Evolutionary conservation across 805 yeast genomes (phyloP), one percentile per base, ranked within the genome.

Genomic region (Candida ascalaphidarum): DNA sequence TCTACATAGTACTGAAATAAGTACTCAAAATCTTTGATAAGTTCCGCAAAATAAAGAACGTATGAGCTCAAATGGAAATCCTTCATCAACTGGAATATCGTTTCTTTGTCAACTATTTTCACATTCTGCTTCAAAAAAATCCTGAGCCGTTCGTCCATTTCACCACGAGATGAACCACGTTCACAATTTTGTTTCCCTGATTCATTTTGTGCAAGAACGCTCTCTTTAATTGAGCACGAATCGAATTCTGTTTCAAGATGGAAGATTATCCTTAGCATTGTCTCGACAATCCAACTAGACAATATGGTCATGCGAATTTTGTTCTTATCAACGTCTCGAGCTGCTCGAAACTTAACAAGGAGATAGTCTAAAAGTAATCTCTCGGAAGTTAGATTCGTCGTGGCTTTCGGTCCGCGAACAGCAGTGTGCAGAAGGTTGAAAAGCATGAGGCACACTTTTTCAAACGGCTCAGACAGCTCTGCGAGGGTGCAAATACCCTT

Each of bases 1-100:
- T 76, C 71, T 9, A 88, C 65, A 70, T 86, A 74, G 50, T 79
- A 75, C 5, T 74, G 61, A 17, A 88, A 49, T 2, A 85, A 79
- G 50, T 69, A 81, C 25, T 72, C 74, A 45, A 67, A 73, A 48
- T 92, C 95, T 25, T 71, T 63, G 6, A 80, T 66, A 12, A 76
- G 45, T 19, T 71, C 74, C 0, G 95, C 88, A 52, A 71, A 84
- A 33, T 61, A 68, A 1, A 89, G 43, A 11, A 86, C 55, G 46
- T 78, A 81, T 0, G 69, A 64, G 26, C 69, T 69, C 32, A 81
- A 63, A 34, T 85, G 79, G 42, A 81, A 81, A 3, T 76, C 70
- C 0, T 68, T 53, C 28, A 89, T 65, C 4, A 88, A 69, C 44
- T 84, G 86, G 43, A 79, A 82, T 0, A 82, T 60, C 0, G 94